These are phyloP conservation scores for Botrytis paeoniae DNA, from an alignment of 2,329 filamentous ascomycete species.

Conservation along the genomic window DNA sequence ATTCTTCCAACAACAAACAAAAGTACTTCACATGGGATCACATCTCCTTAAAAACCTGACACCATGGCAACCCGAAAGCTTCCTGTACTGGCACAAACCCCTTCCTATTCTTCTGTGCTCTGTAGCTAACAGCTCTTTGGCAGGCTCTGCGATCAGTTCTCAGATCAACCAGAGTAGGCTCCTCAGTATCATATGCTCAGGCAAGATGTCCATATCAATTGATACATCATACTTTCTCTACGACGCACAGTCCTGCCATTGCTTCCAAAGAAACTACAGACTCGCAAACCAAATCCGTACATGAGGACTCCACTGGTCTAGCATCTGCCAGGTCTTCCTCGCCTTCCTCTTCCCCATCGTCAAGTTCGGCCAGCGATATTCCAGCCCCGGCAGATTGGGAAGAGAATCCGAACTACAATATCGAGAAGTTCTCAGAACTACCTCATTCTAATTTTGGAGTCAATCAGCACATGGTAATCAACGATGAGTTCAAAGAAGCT, in stretches of 20 bases:
- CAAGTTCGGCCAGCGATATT: slow-evolving; percentile 24
- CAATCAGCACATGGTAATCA: slow-evolving; percentile 95
- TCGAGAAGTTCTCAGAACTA: slow-evolving; percentile 71
- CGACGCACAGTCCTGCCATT: slow-evolving; percentile 1
- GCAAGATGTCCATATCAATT: slow-evolving; percentile 13
- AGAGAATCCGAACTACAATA: slow-evolving; percentile 66
- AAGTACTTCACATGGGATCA: slow-evolving; percentile 15
- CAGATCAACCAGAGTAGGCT: slow-evolving; percentile 6
- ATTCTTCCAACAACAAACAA: background rate
- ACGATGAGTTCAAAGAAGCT: slow-evolving; percentile 91
- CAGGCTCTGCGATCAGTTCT: slow-evolving; percentile 22
- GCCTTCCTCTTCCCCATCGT: background rate
- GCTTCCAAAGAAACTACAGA: slow-evolving; percentile 22
- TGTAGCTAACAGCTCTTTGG: slow-evolving; percentile 22
- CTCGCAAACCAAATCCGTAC: slow-evolving; percentile 4
- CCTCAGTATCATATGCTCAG: background rate
- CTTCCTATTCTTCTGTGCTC: slow-evolving; percentile 19
- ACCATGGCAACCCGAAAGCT: slow-evolving; percentile 33
- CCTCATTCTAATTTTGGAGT: slow-evolving; percentile 81
- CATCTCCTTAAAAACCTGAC: background rate
- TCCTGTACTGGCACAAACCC: slow-evolving; percentile 28
- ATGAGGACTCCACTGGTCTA: slow-evolving; percentile 24
- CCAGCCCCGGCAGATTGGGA: slow-evolving; percentile 57
- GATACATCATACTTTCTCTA: slow-evolving; percentile 2
- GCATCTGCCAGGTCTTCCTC: background rate